Conservation (phyloP, 1,284 basidiomycete genomes). For the Malassezia psittaci region DNA sequence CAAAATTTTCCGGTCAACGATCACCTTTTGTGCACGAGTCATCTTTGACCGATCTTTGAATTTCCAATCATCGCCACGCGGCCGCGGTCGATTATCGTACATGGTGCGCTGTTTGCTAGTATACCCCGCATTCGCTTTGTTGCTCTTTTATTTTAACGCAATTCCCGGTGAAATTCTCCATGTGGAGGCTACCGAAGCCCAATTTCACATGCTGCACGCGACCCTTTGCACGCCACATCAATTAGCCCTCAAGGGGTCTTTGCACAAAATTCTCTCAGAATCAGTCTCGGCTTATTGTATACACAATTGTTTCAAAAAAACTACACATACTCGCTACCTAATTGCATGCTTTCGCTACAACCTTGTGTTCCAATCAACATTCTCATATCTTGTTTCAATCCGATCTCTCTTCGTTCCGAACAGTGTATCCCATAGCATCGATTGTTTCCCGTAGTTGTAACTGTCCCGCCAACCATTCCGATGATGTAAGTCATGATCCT, state of each 20-base stretch:
- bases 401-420: constrained; percentile 36
- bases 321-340: no score
- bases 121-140: neutral
- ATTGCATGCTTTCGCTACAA: no score
- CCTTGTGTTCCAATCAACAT: constrained; percentile 19
- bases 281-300: no score
- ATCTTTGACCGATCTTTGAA: neutral
- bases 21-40: neutral
- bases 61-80: constrained; percentile 3
- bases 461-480: constrained; percentile 32
- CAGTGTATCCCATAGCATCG: constrained; percentile 35
- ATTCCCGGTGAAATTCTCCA: neutral
- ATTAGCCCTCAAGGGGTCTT: no score
- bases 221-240: no score
- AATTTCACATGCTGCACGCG: no score
- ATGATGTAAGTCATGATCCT: constrained; percentile 47
- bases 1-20: neutral
- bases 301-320: no score
- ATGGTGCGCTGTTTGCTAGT: no score
- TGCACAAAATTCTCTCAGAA: no score
- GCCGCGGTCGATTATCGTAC: neutral
- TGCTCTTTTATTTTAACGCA: neutral
- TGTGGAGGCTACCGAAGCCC: no score
- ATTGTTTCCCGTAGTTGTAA: constrained; percentile 43
- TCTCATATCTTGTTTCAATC: constrained; percentile 21